These are phyloP conservation scores for Ophiostoma sp. DNA, from an alignment of 2,329 filamentous ascomycete species.

Conservation along the genomic window DNA sequence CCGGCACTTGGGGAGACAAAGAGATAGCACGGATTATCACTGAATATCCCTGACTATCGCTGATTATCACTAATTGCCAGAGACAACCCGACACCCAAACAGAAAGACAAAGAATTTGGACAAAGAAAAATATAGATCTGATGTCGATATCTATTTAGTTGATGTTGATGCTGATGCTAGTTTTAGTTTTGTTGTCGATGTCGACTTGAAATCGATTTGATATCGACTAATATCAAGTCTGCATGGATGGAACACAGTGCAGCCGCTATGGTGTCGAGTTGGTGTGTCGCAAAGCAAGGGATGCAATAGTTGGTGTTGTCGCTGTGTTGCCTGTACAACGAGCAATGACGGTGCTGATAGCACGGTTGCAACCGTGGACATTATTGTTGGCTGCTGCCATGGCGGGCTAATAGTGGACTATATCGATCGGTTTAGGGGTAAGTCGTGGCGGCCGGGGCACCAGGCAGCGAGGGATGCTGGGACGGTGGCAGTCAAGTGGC, in stretches of 20 bases:
- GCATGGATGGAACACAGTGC: background rate
- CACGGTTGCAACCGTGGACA: too few species aligned
- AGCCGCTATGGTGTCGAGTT: background rate
- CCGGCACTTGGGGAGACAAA: background rate
- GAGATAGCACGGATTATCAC: background rate
- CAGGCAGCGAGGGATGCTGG: too few species aligned
- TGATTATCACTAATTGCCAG: too few species aligned
- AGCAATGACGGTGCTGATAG: too few species aligned
- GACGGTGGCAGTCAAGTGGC: background rate
- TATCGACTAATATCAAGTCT: background rate
- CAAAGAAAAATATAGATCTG: background rate
- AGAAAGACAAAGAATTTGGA: background rate
- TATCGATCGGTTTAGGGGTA: background rate
- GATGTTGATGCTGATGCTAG: background rate
- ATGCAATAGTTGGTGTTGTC: background rate
- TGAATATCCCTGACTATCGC: too few species aligned
- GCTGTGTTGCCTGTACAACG: background rate
- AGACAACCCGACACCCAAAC: too few species aligned
- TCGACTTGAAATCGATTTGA: background rate
- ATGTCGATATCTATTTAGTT: background rate
- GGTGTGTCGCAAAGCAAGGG: constrained; percentile 1
- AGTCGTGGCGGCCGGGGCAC: background rate
- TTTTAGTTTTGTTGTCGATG: background rate
- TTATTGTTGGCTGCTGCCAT: too few species aligned
- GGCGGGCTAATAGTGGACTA: too few species aligned